Percentiles rank a stretch among this genome's conserved stretches.
phyloP scores from a whole-genome alignment of 2,329 filamentous ascomycete genomes.

The Nemania sp. region DNA sequence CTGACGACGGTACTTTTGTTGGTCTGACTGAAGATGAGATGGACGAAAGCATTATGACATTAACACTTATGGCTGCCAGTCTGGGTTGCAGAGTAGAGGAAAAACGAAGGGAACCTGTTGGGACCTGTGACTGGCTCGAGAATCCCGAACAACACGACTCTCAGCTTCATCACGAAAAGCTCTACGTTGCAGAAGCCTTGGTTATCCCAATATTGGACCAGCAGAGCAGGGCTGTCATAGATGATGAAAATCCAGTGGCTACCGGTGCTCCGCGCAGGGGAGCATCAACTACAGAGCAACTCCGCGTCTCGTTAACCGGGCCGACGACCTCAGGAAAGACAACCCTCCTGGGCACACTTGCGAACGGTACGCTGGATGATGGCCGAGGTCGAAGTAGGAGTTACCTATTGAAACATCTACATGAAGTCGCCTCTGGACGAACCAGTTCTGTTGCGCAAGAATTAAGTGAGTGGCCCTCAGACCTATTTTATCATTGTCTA shows the following conservation, averaged over 20 bases:
- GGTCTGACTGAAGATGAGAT: slow-evolving; percentile 90
- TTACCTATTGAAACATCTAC: slow-evolving; percentile 86
- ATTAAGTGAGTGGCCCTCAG: slow-evolving; percentile 49
- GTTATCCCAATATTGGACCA: slow-evolving; percentile 72
- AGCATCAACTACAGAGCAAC: slow-evolving; percentile 68
- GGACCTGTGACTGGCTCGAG: slow-evolving; percentile 79
- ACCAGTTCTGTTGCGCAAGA: slow-evolving; percentile 96
- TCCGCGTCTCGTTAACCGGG: slow-evolving; percentile 85
- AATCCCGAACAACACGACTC: slow-evolving; percentile 37
- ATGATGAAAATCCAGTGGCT: slow-evolving; percentile 29
- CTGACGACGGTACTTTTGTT: slow-evolving; percentile 89
- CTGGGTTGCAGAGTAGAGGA: slow-evolving; percentile 86
- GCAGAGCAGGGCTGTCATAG: slow-evolving; percentile 28
- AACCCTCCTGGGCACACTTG: slow-evolving; percentile 83
- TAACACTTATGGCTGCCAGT: slow-evolving; percentile 90
- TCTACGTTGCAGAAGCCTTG: slow-evolving; percentile 90
- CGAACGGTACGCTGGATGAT: slow-evolving; percentile 87
- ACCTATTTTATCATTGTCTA: too few species aligned
- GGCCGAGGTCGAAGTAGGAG: slow-evolving; percentile 88
- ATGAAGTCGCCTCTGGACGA: slow-evolving; percentile 88
- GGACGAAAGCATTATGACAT: slow-evolving; percentile 83
- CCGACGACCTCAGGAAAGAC: slow-evolving; percentile 93
- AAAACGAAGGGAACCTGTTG: slow-evolving; percentile 80
- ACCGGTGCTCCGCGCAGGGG: slow-evolving; percentile 44
- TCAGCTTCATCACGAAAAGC: slow-evolving; percentile 51